These are phyloP conservation scores for Thyridium curvatum DNA, from an alignment of 2,329 filamentous ascomycete genomes.

Conservation along the genomic window DNA sequence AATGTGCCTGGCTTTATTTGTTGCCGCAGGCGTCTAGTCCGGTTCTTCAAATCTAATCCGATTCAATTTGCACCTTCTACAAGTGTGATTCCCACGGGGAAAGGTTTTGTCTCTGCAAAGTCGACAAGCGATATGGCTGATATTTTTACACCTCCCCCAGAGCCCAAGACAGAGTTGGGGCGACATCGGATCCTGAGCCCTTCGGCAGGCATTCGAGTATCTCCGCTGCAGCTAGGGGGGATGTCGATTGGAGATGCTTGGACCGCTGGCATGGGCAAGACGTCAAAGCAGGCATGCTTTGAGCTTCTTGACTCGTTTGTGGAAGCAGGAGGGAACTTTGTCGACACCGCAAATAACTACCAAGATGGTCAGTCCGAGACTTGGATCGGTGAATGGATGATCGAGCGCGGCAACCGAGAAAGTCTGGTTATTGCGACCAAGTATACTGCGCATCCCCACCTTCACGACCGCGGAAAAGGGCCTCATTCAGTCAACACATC, in stretches of 20 bases:
- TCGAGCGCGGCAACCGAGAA: constrained; percentile 56
- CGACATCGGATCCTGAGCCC: constrained; percentile 62
- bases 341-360: constrained; percentile 67
- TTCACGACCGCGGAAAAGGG: constrained; percentile 26
- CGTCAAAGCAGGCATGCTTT: constrained; percentile 55
- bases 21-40: no score
- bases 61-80: no score
- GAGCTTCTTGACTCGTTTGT: constrained; percentile 58
- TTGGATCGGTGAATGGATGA: constrained; percentile 69
- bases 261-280: constrained; percentile 54
- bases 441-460: constrained; percentile 52
- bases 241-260: constrained; percentile 60
- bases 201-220: constrained; percentile 58
- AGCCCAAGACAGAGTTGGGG: constrained; percentile 55
- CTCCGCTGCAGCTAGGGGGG: constrained; percentile 56
- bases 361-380: constrained; percentile 55
- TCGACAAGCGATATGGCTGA: no score
- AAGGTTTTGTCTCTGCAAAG: no score
- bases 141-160: no score
- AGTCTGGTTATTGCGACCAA: constrained; percentile 60
- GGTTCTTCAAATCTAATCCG: no score
- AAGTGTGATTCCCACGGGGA: no score
- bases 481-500: constrained; percentile 44
- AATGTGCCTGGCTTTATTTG: no score
- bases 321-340: constrained; percentile 60